Evolutionary conservation across 148 eudicot genomes (phyloP).

Genomic region (Pharnaceum exiguum): DNA sequence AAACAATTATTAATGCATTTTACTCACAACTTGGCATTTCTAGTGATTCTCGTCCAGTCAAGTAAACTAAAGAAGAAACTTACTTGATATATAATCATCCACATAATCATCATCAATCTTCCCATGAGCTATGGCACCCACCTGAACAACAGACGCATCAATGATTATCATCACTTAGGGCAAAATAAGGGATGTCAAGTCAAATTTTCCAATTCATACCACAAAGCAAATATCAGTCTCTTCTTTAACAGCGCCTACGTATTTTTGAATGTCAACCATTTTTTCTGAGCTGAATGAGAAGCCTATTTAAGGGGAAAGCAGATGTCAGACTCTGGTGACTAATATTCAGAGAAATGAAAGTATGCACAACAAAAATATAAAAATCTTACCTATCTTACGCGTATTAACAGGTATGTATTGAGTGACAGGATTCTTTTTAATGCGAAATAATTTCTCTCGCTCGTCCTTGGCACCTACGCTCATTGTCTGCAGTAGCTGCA

Average conservation of each 20-base stretch:
- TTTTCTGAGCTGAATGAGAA: constrained; percentile 91
- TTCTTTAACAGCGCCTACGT: constrained; percentile 49
- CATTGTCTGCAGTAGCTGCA: constrained; percentile 81
- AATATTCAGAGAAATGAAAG: neutral
- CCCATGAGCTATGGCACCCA: constrained; percentile 99
- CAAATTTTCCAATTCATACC: constrained; percentile 39
- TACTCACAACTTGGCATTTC: neutral
- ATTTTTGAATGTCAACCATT: constrained; percentile 70
- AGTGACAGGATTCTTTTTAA: constrained; percentile 87
- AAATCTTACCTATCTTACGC: constrained; percentile 66
- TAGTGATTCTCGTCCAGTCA: neutral
- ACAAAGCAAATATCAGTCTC: constrained; percentile 77
- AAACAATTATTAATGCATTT: too few species aligned
- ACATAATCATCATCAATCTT: constrained; percentile 62
- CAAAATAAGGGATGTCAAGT: neutral
- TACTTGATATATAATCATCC: constrained; percentile 82
- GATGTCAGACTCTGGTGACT: neutral
- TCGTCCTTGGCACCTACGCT: constrained; percentile 81
- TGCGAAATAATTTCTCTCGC: constrained; percentile 79
- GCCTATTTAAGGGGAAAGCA: constrained; percentile 38
- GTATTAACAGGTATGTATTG: constrained; percentile 77
- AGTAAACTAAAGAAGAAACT: constrained; percentile 4
- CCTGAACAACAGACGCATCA: constrained; percentile 38
- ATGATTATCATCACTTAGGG: neutral
- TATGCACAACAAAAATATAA: neutral